Evolutionary conservation across 495 filamentous ascomycete species (phyloP).

Genomic region (Neurospora cerealis): DNA sequence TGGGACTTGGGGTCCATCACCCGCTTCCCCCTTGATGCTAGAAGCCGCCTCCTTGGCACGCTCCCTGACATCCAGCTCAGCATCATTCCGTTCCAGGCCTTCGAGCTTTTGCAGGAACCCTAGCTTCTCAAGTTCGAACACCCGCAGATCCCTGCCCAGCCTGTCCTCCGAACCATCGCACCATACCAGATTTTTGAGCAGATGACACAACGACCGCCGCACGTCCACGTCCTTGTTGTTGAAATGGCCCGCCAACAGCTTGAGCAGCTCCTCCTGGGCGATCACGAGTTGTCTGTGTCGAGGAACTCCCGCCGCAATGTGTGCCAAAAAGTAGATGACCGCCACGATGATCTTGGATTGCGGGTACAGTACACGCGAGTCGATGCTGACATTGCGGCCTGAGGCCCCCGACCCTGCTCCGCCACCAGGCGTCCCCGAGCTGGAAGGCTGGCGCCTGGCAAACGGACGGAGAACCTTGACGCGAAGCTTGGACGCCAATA

Average conservation of each 20-base stretch:
- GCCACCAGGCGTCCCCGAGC: not conserved
- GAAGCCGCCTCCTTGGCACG: conserved; percentile 67
- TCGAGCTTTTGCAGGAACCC: conserved; percentile 61
- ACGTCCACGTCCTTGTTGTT: conserved; percentile 59
- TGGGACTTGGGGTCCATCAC: not conserved
- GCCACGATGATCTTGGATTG: conserved; percentile 62
- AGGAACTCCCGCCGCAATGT: conserved; percentile 72
- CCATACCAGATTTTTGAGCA: conserved; percentile 75
- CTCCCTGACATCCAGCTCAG: conserved; percentile 75
- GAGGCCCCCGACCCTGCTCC: not conserved
- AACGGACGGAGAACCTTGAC: conserved; percentile 42
- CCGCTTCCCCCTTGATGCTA: conserved; percentile 43
- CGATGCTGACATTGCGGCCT: conserved; percentile 8
- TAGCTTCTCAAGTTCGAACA: conserved; percentile 54
- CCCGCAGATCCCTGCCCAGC: conserved; percentile 51
- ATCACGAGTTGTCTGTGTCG: conserved; percentile 59
- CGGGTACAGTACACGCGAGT: conserved; percentile 42
- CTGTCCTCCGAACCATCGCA: conserved; percentile 61
- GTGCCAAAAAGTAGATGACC: conserved; percentile 67
- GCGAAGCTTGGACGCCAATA: conserved; percentile 62
- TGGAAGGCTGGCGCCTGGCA: conserved; percentile 17
- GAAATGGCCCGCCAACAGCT: conserved; percentile 63
- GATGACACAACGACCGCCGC: conserved; percentile 64
- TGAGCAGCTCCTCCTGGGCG: conserved; percentile 45
- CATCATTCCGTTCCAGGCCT: conserved; percentile 52